Evolutionary conservation across 768 basidiomycete genomes (phyloP), one percentile per base, ranked within the genome.

Genomic region (Gymnopilus junonius): DNA sequence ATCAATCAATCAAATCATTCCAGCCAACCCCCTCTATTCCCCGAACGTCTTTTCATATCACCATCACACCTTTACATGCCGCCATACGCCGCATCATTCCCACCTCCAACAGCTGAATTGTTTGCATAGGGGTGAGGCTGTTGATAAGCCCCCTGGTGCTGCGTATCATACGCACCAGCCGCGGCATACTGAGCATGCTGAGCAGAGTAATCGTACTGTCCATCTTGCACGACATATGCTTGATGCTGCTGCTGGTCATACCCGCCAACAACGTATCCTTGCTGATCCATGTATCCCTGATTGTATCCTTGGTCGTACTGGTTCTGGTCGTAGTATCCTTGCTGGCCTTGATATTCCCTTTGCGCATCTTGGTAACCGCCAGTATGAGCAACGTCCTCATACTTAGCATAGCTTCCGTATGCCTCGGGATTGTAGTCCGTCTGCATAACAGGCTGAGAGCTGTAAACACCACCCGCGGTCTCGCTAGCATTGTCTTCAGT

Each of bases 351-450:
- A 64, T 77, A 74, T 62, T 73, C 73, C 31, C 76, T 62, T 20
- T 71, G 68, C 4, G 73, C 73, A 8, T 76, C 71, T 64, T 74
- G 73, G 58, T 77, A 77, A 11, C 32, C 61, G 17, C 40, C 58
- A 15, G 53, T 43, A 39, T 73, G 65, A 56, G 53, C 65, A 35
- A 42, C 70, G 45, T 63, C 59, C 8, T 74, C 69, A 61, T 79
- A 80, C 7, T 76, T 67, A 23, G 69, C 78, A 57, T 80, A 82
- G 20, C 77, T 77, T 2, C 78, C 79, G 66, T 82, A 83, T 0
- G 78, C 79, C 57, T 83, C 81, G 17, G 78, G 70, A 58, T 82
- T 78, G 66, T 81, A 82, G 15, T 74, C 62, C 3, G 63, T 66
- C 65, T 82, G 80, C 7, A 64, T 63, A 55, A 77, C 76, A 6